These are phyloP conservation scores for Alternaria sp. DNA, from an alignment of 2,329 filamentous ascomycete genomes.

Conservation along the genomic window DNA sequence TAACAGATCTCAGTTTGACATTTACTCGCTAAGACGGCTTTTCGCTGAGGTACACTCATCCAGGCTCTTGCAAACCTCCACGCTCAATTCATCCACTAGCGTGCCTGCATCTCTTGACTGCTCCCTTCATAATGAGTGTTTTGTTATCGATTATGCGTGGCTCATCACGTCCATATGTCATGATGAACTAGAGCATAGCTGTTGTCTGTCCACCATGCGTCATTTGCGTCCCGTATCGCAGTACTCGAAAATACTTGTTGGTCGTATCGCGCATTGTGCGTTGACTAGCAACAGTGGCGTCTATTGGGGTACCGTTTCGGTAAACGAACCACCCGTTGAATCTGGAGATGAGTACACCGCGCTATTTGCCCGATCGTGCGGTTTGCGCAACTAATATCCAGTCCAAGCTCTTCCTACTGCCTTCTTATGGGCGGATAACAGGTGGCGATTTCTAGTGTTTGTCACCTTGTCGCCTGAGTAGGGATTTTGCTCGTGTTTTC, in stretches of 20 bases:
- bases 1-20: too few species aligned
- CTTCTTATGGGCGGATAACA: conserved; percentile 11
- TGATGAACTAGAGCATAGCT: too few species aligned
- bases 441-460: conserved; percentile 17
- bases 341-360: conserved; percentile 18
- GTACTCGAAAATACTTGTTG: background rate
- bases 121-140: background rate
- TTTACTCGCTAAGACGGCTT: too few species aligned
- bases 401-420: conserved; percentile 15
- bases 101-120: too few species aligned
- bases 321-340: conserved; percentile 22
- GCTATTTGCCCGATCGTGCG: conserved; percentile 34
- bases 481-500: background rate
- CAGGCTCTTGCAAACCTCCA: too few species aligned
- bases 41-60: too few species aligned
- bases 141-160: background rate
- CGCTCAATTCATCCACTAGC: too few species aligned
- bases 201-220: background rate
- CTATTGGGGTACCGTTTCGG: conserved; percentile 31
- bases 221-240: background rate
- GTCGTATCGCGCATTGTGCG: background rate
- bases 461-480: background rate
- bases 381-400: conserved; percentile 26
- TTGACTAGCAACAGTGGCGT: conserved; percentile 30
- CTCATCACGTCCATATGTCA: background rate